Percentiles rank a stretch among this genome's conserved stretches.
Conservation (phyloP, 192 early-diverging fungal genomes). For the Phycomyces blakesleeanus region DNA sequence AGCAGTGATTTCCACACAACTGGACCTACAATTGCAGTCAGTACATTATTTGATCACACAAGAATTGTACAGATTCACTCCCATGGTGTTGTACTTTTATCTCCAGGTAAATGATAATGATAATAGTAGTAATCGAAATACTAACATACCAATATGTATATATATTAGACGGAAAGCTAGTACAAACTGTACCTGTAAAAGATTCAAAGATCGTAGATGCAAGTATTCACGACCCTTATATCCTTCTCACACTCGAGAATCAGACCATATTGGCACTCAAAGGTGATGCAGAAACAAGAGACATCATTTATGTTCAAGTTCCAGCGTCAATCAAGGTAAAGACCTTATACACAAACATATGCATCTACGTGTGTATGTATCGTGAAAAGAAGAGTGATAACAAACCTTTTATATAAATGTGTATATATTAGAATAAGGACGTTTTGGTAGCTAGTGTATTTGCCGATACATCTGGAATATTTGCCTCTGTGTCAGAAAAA, state of each 20-base stretch:
- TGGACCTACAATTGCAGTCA: constrained; percentile 77
- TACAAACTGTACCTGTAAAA: constrained; percentile 50
- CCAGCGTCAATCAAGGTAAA: constrained; percentile 43
- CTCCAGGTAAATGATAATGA: constrained; percentile 45
- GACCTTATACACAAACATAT: too few relatives aligned
- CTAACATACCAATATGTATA: too few relatives aligned
- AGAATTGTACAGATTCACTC: constrained; percentile 82
- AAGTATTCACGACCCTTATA: constrained; percentile 76
- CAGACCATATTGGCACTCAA: constrained; percentile 60
- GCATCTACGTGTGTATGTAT: too few relatives aligned
- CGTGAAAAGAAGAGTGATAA: too few relatives aligned
- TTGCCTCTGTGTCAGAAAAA: constrained; percentile 15
- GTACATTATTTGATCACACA: constrained; percentile 63
- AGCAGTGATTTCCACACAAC: constrained; percentile 68
- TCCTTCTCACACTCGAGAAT: constrained; percentile 65
- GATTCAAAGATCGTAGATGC: constrained; percentile 60
- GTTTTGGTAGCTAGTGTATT: constrained; percentile 46
- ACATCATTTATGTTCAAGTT: constrained; percentile 31
- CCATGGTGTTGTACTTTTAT: constrained; percentile 68
- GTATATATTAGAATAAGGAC: constrained; percentile 25
- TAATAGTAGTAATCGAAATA: not conserved
- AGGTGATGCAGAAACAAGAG: constrained; percentile 50
- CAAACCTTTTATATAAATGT: not conserved
- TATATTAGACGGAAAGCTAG: constrained; percentile 47
- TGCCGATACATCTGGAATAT: constrained; percentile 41